Evolutionary conservation across 176 grass and related monocot genomes (phyloP).

Genomic region (Avena eriantha): DNA sequence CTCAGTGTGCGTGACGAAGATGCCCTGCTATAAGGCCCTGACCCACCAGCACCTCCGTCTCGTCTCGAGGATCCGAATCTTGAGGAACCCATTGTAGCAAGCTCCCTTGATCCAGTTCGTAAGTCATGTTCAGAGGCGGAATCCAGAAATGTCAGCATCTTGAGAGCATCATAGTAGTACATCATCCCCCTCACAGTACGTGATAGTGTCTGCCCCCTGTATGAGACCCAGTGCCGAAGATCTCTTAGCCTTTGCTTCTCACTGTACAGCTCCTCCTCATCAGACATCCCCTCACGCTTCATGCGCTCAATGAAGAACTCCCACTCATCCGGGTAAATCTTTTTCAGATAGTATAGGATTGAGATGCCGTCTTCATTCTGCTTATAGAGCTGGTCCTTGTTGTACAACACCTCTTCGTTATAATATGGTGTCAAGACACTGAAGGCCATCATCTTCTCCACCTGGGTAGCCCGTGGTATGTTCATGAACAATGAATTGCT

Average conservation of each 20-base stretch:
- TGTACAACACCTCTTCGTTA: constrained; percentile 94
- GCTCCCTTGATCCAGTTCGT: constrained; percentile 66
- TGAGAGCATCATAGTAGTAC: constrained; percentile 97
- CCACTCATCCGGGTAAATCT: constrained; percentile 94
- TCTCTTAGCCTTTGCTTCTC: constrained; percentile 64
- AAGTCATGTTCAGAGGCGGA: constrained; percentile 91
- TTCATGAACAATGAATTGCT: constrained; percentile 99
- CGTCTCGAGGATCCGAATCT: constrained; percentile 56
- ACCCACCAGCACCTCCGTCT: constrained; percentile 47
- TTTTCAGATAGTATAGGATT: constrained; percentile 85
- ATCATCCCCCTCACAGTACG: constrained; percentile 96
- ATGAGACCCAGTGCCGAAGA: constrained; percentile 88
- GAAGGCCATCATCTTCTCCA: constrained; percentile 96
- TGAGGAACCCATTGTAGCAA: constrained; percentile 61
- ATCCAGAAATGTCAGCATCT: constrained; percentile 95
- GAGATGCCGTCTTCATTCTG: constrained; percentile 96
- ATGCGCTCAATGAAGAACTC: constrained; percentile 83
- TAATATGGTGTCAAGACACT: constrained; percentile 96
- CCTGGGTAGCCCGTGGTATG: constrained; percentile 89
- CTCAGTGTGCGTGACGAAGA: constrained; percentile 61
- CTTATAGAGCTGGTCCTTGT: constrained; percentile 81
- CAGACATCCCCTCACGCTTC: constrained; percentile 74
- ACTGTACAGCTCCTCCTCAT: constrained; percentile 68
- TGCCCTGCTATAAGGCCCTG: constrained; percentile 55
- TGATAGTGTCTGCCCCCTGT: constrained; percentile 89